A percentile compares a stretch with the other conserved stretches of the same genome.
Conservation (phyloP, 495 filamentous ascomycete species). For the Melanomma pulvis-pyrius region DNA sequence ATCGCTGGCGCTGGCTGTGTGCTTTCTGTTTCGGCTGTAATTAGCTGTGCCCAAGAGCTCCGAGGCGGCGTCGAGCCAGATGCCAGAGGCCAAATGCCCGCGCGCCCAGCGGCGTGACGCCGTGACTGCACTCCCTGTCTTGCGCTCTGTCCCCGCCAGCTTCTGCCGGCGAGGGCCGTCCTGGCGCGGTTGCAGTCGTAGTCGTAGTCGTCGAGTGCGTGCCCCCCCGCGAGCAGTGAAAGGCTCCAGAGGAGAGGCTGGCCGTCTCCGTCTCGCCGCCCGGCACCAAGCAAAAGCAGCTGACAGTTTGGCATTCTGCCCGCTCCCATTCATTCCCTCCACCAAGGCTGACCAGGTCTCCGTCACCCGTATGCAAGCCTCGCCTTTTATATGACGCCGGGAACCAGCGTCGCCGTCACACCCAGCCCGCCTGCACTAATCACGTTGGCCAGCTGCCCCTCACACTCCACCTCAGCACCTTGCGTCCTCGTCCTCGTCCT, state of each 20-base stretch:
- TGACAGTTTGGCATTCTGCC: not conserved
- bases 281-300: not conserved
- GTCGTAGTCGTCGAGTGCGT: not conserved
- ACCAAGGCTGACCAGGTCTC: not conserved
- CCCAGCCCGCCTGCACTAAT: not conserved
- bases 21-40: slow-evolving; percentile 8
- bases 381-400: slow-evolving; percentile 6
- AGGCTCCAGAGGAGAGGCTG: not conserved
- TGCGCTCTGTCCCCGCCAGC: not conserved
- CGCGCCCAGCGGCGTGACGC: not conserved
- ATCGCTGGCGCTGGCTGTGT: not conserved
- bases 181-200: too few species aligned
- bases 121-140: not conserved
- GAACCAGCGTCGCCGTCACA: not conserved
- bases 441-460: not conserved
- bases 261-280: not conserved
- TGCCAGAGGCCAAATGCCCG: not conserved
- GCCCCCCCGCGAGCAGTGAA: not conserved
- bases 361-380: not conserved
- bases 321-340: not conserved
- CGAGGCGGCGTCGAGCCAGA: not conserved
- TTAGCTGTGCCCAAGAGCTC: not conserved
- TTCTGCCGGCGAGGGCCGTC: slow-evolving; percentile 1
- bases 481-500: not conserved
- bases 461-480: not conserved